Percentiles rank a stretch among this genome's conserved stretches.
These are phyloP conservation scores for Fremontodendron californicum DNA, from an alignment of 345 rosid species.

Conservation along the genomic window DNA sequence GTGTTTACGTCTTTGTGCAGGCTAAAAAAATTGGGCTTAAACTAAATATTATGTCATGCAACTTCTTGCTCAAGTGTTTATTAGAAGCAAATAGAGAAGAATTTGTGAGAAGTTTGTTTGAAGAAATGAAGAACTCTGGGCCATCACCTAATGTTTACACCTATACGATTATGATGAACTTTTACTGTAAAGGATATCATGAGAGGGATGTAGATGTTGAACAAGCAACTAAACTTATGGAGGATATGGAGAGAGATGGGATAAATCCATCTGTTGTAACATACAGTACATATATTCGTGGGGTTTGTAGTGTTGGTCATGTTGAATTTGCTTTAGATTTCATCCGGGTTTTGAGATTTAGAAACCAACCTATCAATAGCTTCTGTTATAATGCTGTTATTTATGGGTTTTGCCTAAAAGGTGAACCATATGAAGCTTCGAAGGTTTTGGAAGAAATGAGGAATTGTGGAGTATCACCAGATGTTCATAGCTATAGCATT, in stretches of 20 bases:
- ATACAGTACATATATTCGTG: slow-evolving; percentile 34
- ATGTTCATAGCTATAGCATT: slow-evolving; percentile 45
- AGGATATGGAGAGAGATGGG: slow-evolving; percentile 41
- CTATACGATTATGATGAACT: slow-evolving; percentile 43
- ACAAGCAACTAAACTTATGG: slow-evolving; percentile 30
- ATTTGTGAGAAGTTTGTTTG: slow-evolving; percentile 26
- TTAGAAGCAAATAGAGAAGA: slow-evolving; percentile 31
- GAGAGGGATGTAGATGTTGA: slow-evolving; percentile 19
- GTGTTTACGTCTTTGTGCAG: slow-evolving; percentile 28
- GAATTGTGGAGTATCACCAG: slow-evolving; percentile 30
- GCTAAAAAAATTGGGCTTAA: slow-evolving; percentile 27
- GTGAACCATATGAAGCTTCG: slow-evolving; percentile 32
- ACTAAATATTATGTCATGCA: slow-evolving; percentile 36
- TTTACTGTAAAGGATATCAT: slow-evolving; percentile 31
- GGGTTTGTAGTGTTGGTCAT: slow-evolving; percentile 42
- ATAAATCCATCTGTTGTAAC: slow-evolving; percentile 34
- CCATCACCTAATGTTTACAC: slow-evolving; percentile 42
- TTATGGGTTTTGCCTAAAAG: slow-evolving; percentile 43
- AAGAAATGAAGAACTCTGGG: slow-evolving; percentile 39
- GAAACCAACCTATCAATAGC: slow-evolving; percentile 27
- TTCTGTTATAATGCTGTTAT: slow-evolving; percentile 53
- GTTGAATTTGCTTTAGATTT: slow-evolving; percentile 29
- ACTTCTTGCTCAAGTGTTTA: slow-evolving; percentile 54
- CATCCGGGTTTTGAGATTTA: slow-evolving; percentile 21
- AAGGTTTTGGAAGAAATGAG: slow-evolving; percentile 46